phyloP scores from a whole-genome alignment of 768 basidiomycete genomes.

The Termitomyces sp. region DNA sequence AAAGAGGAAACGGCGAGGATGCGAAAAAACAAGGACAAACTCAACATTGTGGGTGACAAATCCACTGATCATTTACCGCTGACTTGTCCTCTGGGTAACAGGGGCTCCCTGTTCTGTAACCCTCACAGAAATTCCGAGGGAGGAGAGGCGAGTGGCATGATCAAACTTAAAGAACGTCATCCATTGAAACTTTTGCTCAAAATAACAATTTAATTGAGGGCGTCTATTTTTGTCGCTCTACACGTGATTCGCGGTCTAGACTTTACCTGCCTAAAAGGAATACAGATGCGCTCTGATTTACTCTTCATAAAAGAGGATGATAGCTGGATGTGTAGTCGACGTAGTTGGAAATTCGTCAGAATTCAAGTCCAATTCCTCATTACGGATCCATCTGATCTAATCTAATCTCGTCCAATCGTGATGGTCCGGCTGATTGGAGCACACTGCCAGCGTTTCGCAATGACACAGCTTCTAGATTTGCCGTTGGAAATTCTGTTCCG shows the following conservation, averaged over 20 bases:
- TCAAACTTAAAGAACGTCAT: background rate
- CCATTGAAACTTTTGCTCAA: background rate
- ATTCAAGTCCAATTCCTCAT: too few species aligned
- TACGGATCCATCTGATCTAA: too few species aligned
- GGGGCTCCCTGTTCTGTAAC: too few species aligned
- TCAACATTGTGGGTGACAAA: conserved; percentile 4
- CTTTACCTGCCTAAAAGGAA: background rate
- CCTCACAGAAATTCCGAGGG: too few species aligned
- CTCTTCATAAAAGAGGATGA: too few species aligned
- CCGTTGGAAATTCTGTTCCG: background rate
- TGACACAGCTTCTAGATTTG: background rate
- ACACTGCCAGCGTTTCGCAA: too few species aligned
- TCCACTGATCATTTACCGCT: conserved; percentile 2
- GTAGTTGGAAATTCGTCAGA: too few species aligned
- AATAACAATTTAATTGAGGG: background rate
- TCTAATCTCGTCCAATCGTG: too few species aligned
- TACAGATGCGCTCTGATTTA: too few species aligned
- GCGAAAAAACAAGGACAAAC: conserved; percentile 10
- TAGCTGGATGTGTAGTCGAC: too few species aligned
- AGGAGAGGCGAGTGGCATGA: background rate
- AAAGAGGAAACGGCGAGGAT: conserved; percentile 3
- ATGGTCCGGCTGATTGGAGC: too few species aligned
- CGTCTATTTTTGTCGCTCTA: background rate
- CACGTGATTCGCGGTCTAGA: background rate
- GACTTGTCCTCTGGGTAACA: background rate